Evolutionary conservation across 192 early-diverging fungal species (phyloP).

Genomic region (Backusella macrospora): DNA sequence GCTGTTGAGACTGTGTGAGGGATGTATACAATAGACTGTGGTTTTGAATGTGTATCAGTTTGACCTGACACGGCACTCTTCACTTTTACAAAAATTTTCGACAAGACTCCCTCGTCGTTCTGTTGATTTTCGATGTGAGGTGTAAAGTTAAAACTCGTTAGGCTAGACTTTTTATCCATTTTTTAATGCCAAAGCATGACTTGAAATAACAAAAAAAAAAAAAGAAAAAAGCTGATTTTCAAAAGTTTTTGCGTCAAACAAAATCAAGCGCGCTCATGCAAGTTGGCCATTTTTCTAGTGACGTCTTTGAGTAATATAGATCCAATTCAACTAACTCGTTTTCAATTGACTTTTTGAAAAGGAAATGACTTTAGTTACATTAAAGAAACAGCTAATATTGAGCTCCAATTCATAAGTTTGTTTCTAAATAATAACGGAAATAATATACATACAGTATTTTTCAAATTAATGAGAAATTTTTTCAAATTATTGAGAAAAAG

Average conservation of each 20-base stretch:
- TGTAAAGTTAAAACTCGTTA: conserved; percentile 50
- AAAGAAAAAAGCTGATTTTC: background rate
- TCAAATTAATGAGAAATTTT: too few species aligned
- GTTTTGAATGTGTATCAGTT: background rate
- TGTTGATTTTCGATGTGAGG: conserved; percentile 24
- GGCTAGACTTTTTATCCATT: conserved; percentile 18
- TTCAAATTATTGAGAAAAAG: too few species aligned
- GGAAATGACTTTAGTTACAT: background rate
- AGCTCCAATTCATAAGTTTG: too few species aligned
- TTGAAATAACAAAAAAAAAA: background rate
- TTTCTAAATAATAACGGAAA: too few species aligned
- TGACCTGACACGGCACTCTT: conserved; percentile 47
- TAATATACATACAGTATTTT: too few species aligned
- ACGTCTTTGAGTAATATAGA: background rate
- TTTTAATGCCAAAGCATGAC: conserved; percentile 10
- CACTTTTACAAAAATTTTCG: conserved; percentile 58
- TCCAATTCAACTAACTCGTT: background rate
- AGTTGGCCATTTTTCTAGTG: background rate
- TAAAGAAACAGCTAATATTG: background rate
- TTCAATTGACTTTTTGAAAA: background rate
- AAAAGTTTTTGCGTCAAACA: background rate
- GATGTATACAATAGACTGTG: conserved; percentile 16
- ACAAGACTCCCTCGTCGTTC: conserved; percentile 53
- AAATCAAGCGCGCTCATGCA: too few species aligned
- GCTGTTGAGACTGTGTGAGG: conserved; percentile 9